These are phyloP conservation scores for Nemania diffusa DNA, from an alignment of 2,329 filamentous ascomycete genomes.

Conservation along the genomic window DNA sequence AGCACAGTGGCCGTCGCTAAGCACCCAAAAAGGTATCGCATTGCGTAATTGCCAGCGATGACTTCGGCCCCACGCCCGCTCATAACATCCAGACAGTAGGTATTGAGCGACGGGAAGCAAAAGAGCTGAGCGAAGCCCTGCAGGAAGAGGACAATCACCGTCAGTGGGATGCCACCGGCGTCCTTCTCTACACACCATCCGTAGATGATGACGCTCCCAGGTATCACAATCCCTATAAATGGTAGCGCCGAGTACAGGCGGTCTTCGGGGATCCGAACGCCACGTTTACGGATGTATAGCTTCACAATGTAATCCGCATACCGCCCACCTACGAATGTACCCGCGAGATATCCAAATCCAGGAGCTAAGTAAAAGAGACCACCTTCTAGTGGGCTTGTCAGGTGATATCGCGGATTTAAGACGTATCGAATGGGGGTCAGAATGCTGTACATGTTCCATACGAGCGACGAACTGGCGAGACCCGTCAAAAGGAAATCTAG, in stretches of 20 bases:
- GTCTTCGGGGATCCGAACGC: conserved; percentile 74
- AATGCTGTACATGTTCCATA: conserved; percentile 77
- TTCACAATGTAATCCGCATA: conserved; percentile 55
- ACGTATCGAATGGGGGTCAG: conserved; percentile 72
- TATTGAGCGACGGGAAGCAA: conserved; percentile 80
- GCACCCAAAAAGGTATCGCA: conserved; percentile 80
- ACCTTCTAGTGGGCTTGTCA: conserved; percentile 69
- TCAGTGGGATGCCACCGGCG: conserved; percentile 66
- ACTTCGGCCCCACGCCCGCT: conserved; percentile 76
- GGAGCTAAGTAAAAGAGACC: conserved; percentile 77
- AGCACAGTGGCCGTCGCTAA: conserved; percentile 76
- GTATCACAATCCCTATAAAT: conserved; percentile 70
- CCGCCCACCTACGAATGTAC: conserved; percentile 71
- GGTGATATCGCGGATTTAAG: conserved; percentile 74
- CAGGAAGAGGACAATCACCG: conserved; percentile 77
- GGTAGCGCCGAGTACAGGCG: conserved; percentile 69
- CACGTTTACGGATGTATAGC: conserved; percentile 55
- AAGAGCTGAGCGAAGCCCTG: conserved; percentile 80
- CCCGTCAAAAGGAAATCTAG: conserved; percentile 66
- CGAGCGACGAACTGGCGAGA: conserved; percentile 69
- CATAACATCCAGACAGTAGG: conserved; percentile 87
- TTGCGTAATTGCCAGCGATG: conserved; percentile 81
- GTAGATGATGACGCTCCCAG: conserved; percentile 73
- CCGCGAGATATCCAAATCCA: conserved; percentile 71
- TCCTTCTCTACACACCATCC: conserved; percentile 62